These are phyloP conservation scores for Fomitopsis schrenkii DNA, from an alignment of 1,284 basidiomycete genomes.

Conservation along the genomic window DNA sequence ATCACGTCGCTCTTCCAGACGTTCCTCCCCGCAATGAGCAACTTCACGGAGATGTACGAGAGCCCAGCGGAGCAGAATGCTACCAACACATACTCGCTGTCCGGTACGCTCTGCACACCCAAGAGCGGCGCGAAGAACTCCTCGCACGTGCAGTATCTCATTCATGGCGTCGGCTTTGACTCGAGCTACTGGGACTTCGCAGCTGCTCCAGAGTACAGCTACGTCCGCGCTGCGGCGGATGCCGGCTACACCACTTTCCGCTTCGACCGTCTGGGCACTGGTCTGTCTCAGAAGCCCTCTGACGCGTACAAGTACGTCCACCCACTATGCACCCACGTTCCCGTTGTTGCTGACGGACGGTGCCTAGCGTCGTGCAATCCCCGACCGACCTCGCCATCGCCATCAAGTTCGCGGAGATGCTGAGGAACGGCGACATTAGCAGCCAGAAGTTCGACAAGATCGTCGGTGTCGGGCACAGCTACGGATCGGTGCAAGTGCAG, in stretches of 20 bases:
- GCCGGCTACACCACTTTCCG: slow-evolving; percentile 17
- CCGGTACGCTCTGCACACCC: slow-evolving; percentile 14
- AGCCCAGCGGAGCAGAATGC: slow-evolving; percentile 3
- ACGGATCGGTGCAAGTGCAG: slow-evolving; percentile 13
- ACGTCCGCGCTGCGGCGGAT: slow-evolving; percentile 13
- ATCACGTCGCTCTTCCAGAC: slow-evolving; percentile 9
- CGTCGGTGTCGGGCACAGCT: slow-evolving; percentile 15
- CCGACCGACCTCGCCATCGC: slow-evolving; percentile 14
- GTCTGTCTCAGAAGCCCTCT: slow-evolving; percentile 13
- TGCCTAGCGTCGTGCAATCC: slow-evolving; percentile 9
- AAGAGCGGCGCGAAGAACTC: slow-evolving; percentile 9
- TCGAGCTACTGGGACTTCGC: slow-evolving; percentile 17
- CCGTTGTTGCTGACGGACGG: background rate
- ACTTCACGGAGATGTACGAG: slow-evolving; percentile 12
- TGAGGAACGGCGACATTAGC: slow-evolving; percentile 10
- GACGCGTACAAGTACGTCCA: slow-evolving; percentile 14
- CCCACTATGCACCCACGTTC: background rate
- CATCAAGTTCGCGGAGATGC: slow-evolving; percentile 12
- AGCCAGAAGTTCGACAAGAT: slow-evolving; percentile 12
- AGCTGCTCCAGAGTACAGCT: slow-evolving; percentile 11
- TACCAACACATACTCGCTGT: slow-evolving; percentile 11
- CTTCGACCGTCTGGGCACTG: slow-evolving; percentile 17
- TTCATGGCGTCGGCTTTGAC: slow-evolving; percentile 15
- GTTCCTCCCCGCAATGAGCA: slow-evolving; percentile 4
- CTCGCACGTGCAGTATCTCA: slow-evolving; percentile 11